These are phyloP conservation scores for Cyberlindnera euphorbiae DNA, from an alignment of 805 yeast species.

Conservation along the genomic window DNA sequence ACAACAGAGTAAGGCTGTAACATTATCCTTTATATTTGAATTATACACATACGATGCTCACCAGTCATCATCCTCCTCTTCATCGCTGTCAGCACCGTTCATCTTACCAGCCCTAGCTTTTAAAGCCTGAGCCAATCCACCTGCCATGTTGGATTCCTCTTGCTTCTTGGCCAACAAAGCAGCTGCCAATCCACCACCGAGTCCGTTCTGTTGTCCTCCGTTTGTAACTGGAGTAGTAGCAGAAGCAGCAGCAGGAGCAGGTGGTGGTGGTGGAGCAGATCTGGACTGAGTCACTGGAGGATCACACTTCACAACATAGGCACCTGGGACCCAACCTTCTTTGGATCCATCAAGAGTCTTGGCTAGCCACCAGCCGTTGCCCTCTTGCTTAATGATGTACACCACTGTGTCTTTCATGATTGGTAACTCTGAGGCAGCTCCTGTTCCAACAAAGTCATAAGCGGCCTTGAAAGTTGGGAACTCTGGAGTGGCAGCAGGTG, in stretches of 20 bases:
- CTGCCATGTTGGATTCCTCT: constrained; percentile 61
- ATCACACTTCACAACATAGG: constrained; percentile 66
- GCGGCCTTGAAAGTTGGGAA: constrained; percentile 80
- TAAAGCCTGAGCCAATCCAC: constrained; percentile 86
- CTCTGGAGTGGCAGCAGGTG: constrained; percentile 53
- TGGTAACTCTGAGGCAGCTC: constrained; percentile 76
- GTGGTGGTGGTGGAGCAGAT: constrained; percentile 39
- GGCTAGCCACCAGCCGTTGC: constrained; percentile 94
- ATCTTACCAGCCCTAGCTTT: constrained; percentile 70
- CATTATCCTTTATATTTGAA: background rate
- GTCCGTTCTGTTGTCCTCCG: constrained; percentile 21
- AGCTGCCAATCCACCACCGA: constrained; percentile 60
- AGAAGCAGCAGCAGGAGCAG: constrained; percentile 28
- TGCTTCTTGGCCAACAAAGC: constrained; percentile 61
- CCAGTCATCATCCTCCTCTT: constrained; percentile 72
- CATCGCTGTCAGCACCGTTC: constrained; percentile 59
- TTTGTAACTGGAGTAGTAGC: background rate
- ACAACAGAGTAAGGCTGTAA: too few species aligned
- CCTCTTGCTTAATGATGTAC: constrained; percentile 63
- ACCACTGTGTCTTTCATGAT: constrained; percentile 72
- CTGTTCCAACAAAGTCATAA: constrained; percentile 85
- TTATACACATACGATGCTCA: constrained; percentile 34
- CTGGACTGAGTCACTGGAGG: constrained; percentile 33
- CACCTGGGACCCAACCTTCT: constrained; percentile 98
- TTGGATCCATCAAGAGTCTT: constrained; percentile 65